phyloP scores from a whole-genome alignment of 352 stramenopile species.

The Globisporangium carolinianum region DNA sequence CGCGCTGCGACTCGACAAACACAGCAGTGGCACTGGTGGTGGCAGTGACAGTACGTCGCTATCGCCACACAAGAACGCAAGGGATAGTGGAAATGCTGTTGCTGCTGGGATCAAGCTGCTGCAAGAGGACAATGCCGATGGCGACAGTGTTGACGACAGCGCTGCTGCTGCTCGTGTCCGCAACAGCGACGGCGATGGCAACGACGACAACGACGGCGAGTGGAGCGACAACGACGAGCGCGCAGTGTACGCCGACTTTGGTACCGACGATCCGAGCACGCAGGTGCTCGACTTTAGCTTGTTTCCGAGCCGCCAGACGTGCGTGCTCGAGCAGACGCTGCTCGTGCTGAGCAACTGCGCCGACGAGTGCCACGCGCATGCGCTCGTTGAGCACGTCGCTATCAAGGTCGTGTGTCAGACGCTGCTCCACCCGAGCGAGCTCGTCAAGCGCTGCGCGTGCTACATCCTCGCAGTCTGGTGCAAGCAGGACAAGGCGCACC shows the following conservation, averaged over 20 bases:
- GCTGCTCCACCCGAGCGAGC: constrained; percentile 51
- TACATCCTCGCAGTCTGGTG: constrained; percentile 62
- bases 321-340: constrained; percentile 59
- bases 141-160: neutral
- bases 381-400: constrained; percentile 36
- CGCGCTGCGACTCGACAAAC: constrained; percentile 15
- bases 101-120: neutral
- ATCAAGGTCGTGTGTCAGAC: constrained; percentile 54
- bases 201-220: constrained; percentile 7
- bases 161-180: neutral
- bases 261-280: constrained; percentile 13
- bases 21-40: neutral
- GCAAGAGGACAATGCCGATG: neutral
- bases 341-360: constrained; percentile 68
- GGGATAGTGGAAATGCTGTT: too few relatives aligned
- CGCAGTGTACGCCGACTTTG: constrained; percentile 4
- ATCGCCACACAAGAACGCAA: constrained; percentile 9
- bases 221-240: constrained; percentile 9
- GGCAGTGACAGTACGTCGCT: too few relatives aligned
- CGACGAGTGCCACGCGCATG: constrained; percentile 29
- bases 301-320: constrained; percentile 46
- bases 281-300: constrained; percentile 46
- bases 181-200: constrained; percentile 3
- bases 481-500: constrained; percentile 35
- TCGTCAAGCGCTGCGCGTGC: constrained; percentile 63